These are phyloP conservation scores for Solanum chiquidenum DNA, from an alignment of 257 asterid species.

Conservation along the genomic window DNA sequence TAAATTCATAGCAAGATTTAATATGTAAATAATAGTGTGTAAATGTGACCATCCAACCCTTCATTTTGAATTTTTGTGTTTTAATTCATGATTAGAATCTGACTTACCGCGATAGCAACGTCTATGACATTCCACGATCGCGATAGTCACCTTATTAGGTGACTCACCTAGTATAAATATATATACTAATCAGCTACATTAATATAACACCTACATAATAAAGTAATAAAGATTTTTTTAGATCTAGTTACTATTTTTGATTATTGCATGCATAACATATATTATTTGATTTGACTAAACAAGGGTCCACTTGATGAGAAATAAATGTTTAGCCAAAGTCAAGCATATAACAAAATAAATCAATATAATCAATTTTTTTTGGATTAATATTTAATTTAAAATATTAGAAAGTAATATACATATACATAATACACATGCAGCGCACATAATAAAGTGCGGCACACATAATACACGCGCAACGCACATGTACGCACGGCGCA, in stretches of 20 bases:
- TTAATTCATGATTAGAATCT: neutral
- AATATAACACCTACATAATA: neutral
- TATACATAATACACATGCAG: no score
- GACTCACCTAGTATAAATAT: neutral
- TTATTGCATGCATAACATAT: no score
- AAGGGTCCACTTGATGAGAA: neutral
- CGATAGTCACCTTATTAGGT: neutral
- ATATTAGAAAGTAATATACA: no score
- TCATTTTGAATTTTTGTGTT: neutral
- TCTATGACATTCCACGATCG: neutral
- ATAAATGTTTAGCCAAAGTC: neutral
- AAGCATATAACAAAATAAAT: neutral
- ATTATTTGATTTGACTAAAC: neutral
- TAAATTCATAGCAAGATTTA: no score
- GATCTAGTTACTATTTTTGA: neutral
- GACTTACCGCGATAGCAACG: neutral
- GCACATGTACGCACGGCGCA: no score
- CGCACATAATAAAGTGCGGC: no score
- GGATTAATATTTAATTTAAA: no score
- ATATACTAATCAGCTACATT: neutral
- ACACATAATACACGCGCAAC: no score
- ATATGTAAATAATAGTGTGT: neutral
- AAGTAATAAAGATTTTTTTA: no score
- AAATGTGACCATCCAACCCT: neutral
- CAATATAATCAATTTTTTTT: neutral